Evolutionary conservation across 305 asterid species (phyloP).

Genomic region (Rubia peregrina): DNA sequence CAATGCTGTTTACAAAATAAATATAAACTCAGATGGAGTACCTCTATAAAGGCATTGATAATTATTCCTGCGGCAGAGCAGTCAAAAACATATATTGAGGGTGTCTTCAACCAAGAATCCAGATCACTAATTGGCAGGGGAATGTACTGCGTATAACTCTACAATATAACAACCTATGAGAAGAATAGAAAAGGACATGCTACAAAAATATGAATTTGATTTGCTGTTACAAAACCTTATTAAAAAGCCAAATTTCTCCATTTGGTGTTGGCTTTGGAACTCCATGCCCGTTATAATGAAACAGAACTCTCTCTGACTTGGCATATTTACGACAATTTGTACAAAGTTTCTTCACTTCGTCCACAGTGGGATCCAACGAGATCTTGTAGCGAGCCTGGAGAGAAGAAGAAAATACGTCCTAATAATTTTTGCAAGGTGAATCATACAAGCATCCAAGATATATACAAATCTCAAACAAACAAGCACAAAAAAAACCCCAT

Average conservation of each 20-base stretch:
- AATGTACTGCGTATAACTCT: slow-evolving; percentile 96
- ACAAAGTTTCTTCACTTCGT: slow-evolving; percentile 89
- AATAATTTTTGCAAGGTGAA: neutral
- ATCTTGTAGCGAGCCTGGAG: slow-evolving; percentile 86
- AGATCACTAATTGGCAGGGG: slow-evolving; percentile 82
- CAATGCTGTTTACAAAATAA: slow-evolving; percentile 3
- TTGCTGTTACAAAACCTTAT: slow-evolving; percentile 51
- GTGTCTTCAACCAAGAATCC: slow-evolving; percentile 97
- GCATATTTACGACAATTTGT: slow-evolving; percentile 92
- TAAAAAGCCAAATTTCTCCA: slow-evolving; percentile 98
- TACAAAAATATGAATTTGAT: slow-evolving; percentile 11
- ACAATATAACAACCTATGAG: slow-evolving; percentile 25
- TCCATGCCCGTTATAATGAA: slow-evolving; percentile 98
- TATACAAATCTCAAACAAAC: neutral
- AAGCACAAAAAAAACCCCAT: neutral
- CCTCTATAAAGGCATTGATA: slow-evolving; percentile 86
- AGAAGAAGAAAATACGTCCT: neutral
- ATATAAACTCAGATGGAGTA: slow-evolving; percentile 18
- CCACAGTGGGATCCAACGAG: slow-evolving; percentile 89
- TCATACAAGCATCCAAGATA: neutral
- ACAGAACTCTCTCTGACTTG: slow-evolving; percentile 91
- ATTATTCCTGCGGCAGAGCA: slow-evolving; percentile 99
- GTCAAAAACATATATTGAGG: slow-evolving; percentile 95
- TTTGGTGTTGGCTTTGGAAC: slow-evolving; percentile 96
- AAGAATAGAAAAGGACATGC: slow-evolving; percentile 21